Evolutionary conservation across 495 filamentous ascomycete genomes (phyloP), one percentile per base, ranked within the genome.

Genomic region (Neurospora sp.): DNA sequence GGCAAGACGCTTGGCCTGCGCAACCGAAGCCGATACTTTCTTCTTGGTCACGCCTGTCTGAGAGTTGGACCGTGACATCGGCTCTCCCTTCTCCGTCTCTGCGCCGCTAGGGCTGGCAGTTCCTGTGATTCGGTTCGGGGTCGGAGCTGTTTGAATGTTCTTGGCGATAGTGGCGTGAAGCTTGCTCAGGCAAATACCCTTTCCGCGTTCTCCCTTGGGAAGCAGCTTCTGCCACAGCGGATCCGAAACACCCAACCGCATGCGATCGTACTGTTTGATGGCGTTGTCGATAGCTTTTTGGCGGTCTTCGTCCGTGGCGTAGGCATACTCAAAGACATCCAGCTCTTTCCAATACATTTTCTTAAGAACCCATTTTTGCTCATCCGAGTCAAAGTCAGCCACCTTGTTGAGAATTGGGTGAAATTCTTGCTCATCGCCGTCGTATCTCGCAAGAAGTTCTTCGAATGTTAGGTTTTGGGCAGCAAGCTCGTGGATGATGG

Each of bases 221-320:
- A 96, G 87, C 54, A 97, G 85, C 75, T 84, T 85, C 79, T 97
- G 92, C 93, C 94, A 97, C 4, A 92, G 83, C 69, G 89, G 88
- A 74, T 96, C 93, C 5, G 88, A 86, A 39, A 87, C 85, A 31
- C 86, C 87, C n/a, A 97, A 81, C 6, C 94, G 89, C 83, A 91
- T 85, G 72, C 91, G 89, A 83, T 97, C 94, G 76, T 92, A 97
- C 35, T 90, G 87, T 44, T 87, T 90, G 71, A 96, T 88, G n/a
- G 93, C 92, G 78, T 92, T 93, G 76, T 95, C 90, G 79, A 97
- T 94, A 14, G 92, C 94, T 14, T 86, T 85, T 77, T 94, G 85
- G 37, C 94, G 90, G 76, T 94, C 92, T 40, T 89, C 88, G 39
- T 87, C 81, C 35, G 80, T 87, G 18, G 84, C 84, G 79, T 94